Base-by-base conservation (phyloP, 2,329 filamentous ascomycete species). In the Nakataea oryzae region DNA sequence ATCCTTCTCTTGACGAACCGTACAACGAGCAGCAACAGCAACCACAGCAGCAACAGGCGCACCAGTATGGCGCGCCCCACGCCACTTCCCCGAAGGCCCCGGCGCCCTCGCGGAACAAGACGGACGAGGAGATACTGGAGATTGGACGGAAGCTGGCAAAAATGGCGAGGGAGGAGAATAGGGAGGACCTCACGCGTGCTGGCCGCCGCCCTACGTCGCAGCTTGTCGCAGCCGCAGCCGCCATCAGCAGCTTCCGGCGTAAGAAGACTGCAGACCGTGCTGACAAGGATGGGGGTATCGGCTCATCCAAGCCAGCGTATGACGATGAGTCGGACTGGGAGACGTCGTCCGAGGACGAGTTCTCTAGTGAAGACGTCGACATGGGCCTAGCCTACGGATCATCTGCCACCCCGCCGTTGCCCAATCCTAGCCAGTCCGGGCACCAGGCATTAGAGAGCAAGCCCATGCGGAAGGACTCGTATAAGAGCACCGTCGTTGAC, bases 101-200 rank as follows among this genome's bases (percentile, higher is more conserved):
- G 47, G 47, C 30, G 14, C 61, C 56, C 58, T 63, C 69, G 59
- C 70, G 74, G 41, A 74, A 72, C 62, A 77, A 79, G 67, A 79
- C 81, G 1, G 82, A 85, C 64, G 81, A 84, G 64, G 83, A 86
- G 71, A 85, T 86, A 34, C 69, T 82, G 62, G 77, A 79, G 62
- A 75, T 86, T 56, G 83, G 83, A 17, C 78, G 80, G 62, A 76
- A 83, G 68, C 76, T 86, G 58, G 78, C 79, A 54, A 76, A 81
- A 66, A 72, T 85, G 56, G 82, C 82, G 21, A 76, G 74, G 63
- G 75, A 77, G 60, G 77, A 83, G 61, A 82, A 83, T 66, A 72
- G 75, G 17, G 75, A 78, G n/a, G 80, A 85, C 58, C 67, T 79
- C 60, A 75, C 77, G 59, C 71, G 73, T 28, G 73, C 73, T 0